A percentile compares a stretch with the other conserved stretches of the same genome.
phyloP scores from a whole-genome alignment of 2,329 filamentous ascomycete species.

The Verruconis gallopava region DNA sequence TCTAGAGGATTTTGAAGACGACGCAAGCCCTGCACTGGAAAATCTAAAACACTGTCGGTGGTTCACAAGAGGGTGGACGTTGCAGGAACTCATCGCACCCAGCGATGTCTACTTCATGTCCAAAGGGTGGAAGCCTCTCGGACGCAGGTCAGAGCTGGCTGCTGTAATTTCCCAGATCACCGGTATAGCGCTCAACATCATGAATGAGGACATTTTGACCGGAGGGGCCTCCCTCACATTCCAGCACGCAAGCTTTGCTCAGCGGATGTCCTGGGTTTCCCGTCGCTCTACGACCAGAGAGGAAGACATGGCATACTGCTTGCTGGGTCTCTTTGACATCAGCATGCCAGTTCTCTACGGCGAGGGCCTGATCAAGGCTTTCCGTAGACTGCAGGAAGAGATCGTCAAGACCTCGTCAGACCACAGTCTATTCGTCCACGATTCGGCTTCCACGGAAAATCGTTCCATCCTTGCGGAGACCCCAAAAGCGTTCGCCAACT shows the following conservation, averaged over 20 bases:
- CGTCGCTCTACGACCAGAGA: not conserved
- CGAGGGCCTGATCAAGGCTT: constrained; percentile 4
- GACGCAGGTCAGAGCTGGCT: not conserved
- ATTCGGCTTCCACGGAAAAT: not conserved
- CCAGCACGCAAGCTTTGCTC: constrained; percentile 2
- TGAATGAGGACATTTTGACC: not conserved
- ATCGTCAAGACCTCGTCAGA: not conserved
- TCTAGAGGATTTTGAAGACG: too few relatives aligned
- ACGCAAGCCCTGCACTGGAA: too few relatives aligned
- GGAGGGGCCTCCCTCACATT: not conserved
- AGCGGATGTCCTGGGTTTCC: constrained; percentile 7
- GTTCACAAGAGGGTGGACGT: too few relatives aligned
- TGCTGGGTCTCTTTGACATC: constrained; percentile 7
- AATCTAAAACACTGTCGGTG: too few relatives aligned
- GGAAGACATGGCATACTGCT: constrained; percentile 8
- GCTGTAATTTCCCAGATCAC: not conserved
- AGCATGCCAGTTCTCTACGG: constrained; percentile 5
- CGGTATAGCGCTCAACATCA: not conserved
- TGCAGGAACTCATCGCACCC: too few relatives aligned
- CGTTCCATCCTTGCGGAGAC: too few relatives aligned
- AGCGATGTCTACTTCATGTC: too few relatives aligned
- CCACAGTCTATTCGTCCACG: not conserved
- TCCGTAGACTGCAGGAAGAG: constrained; percentile 1
- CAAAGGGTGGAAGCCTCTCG: not conserved
- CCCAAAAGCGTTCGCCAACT: too few relatives aligned